Base-by-base conservation (phyloP, 495 filamentous ascomycete genomes). In the Penicillium angulare region DNA sequence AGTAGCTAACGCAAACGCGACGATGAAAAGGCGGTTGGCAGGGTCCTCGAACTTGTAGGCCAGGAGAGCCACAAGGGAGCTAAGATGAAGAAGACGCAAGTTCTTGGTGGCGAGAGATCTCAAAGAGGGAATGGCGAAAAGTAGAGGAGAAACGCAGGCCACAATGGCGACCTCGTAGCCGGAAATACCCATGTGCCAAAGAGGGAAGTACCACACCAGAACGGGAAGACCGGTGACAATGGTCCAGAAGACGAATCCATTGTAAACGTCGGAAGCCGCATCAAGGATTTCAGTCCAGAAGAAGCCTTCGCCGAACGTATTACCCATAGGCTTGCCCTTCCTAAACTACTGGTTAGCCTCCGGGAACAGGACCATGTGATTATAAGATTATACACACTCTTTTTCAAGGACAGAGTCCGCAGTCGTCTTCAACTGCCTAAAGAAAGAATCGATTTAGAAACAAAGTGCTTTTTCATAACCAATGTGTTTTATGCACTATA, bases 121-220 rank as follows among this genome's bases (percentile, higher is more conserved):
- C 33, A 97, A 40, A 2, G 85, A 77, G 24, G 71, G 76, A 48
- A 92, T 86, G 21, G 77, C 81, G 24, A 97, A 85, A n/a, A 97
- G 67, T 18, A 91, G 73, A 0, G 95, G 93, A 5, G 90, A 87
- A 43, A 90, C 61, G n/a, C 87, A 91, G 53, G 79, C 79, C 79
- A 96, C 83, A 66, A 99, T 83, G 52, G 92, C 76, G 21, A 85
- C 85, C 71, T 99, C 95, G 56, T 95, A 97, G 48, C 95, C 95
- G 7, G 95, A 99, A 52, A 99, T 91, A 49, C 95, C 95, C 95
- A 99, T 97, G 66, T 97, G 84, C 95, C 95, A 99, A n/a, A 99
- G 81, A 13, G 93, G 93, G 63, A 99, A 99, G 65, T 95, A 99
- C 95, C 95, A 99, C 21, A 97, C 85, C 29, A 86, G 77, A 23